Evolutionary conservation across 257 asterid species (phyloP).

Genomic region (Thymus mandschuricus): DNA sequence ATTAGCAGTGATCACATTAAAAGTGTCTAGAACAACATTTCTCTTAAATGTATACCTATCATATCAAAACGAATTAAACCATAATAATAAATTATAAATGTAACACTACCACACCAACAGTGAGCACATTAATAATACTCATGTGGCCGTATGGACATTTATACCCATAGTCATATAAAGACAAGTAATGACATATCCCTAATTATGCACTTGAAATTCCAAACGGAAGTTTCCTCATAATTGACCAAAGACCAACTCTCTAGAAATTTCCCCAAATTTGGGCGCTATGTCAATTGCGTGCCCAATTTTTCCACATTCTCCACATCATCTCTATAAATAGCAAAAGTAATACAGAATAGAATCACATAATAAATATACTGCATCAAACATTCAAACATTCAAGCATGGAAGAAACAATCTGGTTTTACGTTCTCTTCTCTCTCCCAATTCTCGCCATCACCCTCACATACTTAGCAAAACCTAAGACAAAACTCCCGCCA

Average conservation of each 20-base stretch:
- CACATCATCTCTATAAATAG: not conserved
- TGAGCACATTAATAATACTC: too few species aligned
- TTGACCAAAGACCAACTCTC: not conserved
- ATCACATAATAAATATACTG: too few species aligned
- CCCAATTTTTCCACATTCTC: not conserved
- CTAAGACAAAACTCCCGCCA: not conserved
- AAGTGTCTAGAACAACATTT: too few species aligned
- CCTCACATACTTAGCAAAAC: slow-evolving; percentile 9
- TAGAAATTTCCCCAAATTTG: not conserved
- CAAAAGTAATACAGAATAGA: not conserved
- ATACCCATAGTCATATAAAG: too few species aligned
- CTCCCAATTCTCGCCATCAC: slow-evolving; percentile 22
- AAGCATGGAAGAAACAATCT: slow-evolving; percentile 41
- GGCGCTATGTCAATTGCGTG: not conserved
- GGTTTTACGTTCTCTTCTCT: slow-evolving; percentile 30
- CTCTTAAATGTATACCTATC: too few species aligned
- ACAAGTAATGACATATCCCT: too few species aligned
- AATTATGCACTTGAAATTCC: not conserved
- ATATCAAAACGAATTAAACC: too few species aligned
- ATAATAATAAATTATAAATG: too few species aligned
- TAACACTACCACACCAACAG: too few species aligned
- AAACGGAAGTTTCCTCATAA: not conserved
- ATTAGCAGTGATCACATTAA: too few species aligned
- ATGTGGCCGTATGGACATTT: too few species aligned
- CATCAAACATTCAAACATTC: not conserved